phyloP scores from a whole-genome alignment of 208 protist species.

The Acanthamoeba sp. region DNA sequence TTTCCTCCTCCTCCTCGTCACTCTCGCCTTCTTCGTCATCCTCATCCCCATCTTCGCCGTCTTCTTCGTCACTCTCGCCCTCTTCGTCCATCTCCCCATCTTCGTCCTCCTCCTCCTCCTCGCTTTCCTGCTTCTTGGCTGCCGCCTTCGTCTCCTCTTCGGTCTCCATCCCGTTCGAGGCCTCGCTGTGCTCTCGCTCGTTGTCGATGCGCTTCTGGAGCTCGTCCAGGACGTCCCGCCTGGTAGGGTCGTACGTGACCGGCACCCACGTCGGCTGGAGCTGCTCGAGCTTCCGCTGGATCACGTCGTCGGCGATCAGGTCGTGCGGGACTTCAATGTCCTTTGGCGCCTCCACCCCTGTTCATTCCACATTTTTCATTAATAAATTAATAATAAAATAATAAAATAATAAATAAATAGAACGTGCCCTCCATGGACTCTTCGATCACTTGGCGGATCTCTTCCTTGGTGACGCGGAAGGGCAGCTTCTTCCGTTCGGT shows the following conservation, averaged over 20 bases:
- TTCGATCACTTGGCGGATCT: conserved; percentile 6
- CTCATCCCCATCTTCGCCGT: neutral
- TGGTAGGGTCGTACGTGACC: neutral
- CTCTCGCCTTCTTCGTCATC: neutral
- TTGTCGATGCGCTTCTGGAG: neutral
- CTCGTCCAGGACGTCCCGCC: neutral
- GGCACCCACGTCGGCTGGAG: neutral
- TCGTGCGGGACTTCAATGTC: conserved; percentile 22
- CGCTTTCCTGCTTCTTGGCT: neutral
- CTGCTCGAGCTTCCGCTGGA: conserved; percentile 4
- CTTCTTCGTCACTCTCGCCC: neutral
- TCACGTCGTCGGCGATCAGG: conserved; percentile 19
- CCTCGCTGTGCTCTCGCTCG: neutral
- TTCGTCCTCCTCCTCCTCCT: neutral
- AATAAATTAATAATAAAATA: neutral
- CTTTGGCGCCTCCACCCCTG: conserved; percentile 20
- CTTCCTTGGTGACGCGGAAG: neutral
- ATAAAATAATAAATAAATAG: neutral
- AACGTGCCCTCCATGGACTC: neutral
- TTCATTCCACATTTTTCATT: neutral
- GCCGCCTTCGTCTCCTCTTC: neutral
- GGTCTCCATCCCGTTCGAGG: neutral
- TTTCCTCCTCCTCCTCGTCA: neutral
- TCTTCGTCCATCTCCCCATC: conserved; percentile 3
- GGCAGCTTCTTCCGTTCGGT: neutral